phyloP scores from a whole-genome alignment of 140 eudicot genomes.

The Bidens hawaiensis region DNA sequence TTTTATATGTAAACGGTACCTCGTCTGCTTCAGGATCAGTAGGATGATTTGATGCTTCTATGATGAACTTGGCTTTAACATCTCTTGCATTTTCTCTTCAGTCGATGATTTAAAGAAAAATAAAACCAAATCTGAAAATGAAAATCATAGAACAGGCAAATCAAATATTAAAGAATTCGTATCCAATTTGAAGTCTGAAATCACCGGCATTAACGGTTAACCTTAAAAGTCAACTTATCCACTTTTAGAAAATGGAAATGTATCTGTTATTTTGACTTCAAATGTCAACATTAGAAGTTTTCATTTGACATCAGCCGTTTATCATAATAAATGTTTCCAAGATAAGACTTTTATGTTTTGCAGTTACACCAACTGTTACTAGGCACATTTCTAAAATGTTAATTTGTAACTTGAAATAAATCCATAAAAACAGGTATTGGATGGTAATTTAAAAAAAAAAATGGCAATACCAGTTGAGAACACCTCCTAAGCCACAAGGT shows the following conservation, averaged over 20 bases:
- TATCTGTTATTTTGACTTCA: too few relatives aligned
- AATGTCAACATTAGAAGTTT: too few relatives aligned
- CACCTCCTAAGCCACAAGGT: constrained; percentile 87
- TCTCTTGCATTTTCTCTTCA: constrained; percentile 66
- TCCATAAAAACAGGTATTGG: too few relatives aligned
- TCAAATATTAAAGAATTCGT: background rate
- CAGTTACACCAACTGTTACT: too few relatives aligned
- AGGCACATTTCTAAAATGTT: too few relatives aligned
- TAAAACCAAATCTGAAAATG: background rate
- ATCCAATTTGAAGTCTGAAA: background rate
- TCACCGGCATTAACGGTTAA: background rate
- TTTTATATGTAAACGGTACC: constrained; percentile 40
- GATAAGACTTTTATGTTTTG: too few relatives aligned
- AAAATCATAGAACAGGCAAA: background rate
- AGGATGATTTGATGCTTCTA: constrained; percentile 89
- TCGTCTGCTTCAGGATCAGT: constrained; percentile 90
- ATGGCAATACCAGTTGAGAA: constrained; percentile 73
- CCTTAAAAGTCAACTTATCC: background rate
- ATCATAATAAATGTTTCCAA: too few relatives aligned
- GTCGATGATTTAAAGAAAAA: constrained; percentile 1
- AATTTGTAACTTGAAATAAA: too few relatives aligned
- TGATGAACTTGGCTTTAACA: constrained; percentile 62
- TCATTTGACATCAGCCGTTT: too few relatives aligned
- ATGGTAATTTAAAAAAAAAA: too few relatives aligned
- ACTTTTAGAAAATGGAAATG: too few relatives aligned